These are phyloP conservation scores for Atkinsonella texensis DNA, from an alignment of 2,329 filamentous ascomycete genomes.

Conservation along the genomic window DNA sequence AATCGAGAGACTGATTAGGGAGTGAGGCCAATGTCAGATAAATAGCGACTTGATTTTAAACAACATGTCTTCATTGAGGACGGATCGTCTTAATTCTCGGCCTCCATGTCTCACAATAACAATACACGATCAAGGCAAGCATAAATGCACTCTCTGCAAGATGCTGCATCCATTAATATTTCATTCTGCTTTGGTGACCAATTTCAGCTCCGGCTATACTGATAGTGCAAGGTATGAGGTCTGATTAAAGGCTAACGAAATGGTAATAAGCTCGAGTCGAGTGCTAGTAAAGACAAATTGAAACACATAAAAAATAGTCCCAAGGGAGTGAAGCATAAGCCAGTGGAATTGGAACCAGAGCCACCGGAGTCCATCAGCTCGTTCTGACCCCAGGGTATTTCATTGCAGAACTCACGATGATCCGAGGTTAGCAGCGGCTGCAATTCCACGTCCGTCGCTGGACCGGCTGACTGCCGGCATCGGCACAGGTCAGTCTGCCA, in stretches of 20 bases:
- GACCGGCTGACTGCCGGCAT: background rate
- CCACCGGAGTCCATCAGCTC: background rate
- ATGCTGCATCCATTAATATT: conserved; percentile 3
- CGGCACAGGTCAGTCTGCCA: conserved; percentile 10
- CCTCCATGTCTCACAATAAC: background rate
- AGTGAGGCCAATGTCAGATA: background rate
- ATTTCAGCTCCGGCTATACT: conserved; percentile 19
- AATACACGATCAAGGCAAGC: background rate
- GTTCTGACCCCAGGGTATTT: background rate
- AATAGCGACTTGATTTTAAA: too few species aligned
- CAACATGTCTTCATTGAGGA: too few species aligned
- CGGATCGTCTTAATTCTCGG: too few species aligned
- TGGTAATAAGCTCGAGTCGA: conserved; percentile 23
- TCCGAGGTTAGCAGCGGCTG: background rate
- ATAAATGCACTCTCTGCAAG: background rate
- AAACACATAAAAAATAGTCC: conserved; percentile 17
- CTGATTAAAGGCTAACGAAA: conserved; percentile 27
- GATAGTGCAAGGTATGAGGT: conserved; percentile 21
- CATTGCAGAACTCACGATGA: background rate
- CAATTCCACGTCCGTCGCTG: background rate
- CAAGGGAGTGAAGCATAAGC: conserved; percentile 3
- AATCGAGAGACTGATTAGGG: background rate
- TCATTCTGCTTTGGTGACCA: conserved; percentile 11
- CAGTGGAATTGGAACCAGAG: background rate
- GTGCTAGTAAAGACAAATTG: conserved; percentile 24